Evolutionary conservation across 164 flowering plant species (phyloP), one percentile per base, ranked within the genome.

Genomic region (Platanus orientalis): DNA sequence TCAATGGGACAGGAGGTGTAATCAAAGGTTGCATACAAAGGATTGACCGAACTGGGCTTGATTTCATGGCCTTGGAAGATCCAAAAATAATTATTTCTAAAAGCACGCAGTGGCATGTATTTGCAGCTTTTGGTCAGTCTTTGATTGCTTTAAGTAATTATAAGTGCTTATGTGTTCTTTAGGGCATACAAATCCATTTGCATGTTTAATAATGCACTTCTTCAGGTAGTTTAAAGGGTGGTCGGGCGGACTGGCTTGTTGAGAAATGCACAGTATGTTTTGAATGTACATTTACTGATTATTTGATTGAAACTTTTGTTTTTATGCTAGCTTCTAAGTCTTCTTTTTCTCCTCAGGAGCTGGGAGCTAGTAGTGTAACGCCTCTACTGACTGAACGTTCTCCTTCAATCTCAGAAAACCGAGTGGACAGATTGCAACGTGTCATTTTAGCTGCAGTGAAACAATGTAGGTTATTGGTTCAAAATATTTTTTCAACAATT

Each of bases 191-290:
- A 20, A 7, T 26, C 21, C 25, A 9, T 10, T 57, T 27, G 49
- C 23, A 25, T 64, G 25, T 32, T 54, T 24, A 4, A 58, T 49
- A n/a, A 30, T 58, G 25, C 40, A 42, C 51, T 48, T 59, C 1
- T 74, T 60, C 67, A 94, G 98, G 97, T 65, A 79, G 89, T 24
- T 69, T 94, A 29, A 94, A 91, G 70, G 97, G 98, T 52, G 92
- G 96, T 67, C 82, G 95, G 44, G 88, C 89, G 63, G 98, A 91
- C 64, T 94, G 98, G 98, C 87, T 94, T 54, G 82, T 90, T 64
- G 98, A 94, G 74, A 94, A 94, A 77, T 94, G 98, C 86, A 85
- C 98, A 0, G 98, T 94, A 81, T 64, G 89, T 71, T 30, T 57
- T 14, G 34, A 29, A 36, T 39, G 34, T 27, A 14, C 19, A 10